Evolutionary conservation across 1,139 yeast genomes (phyloP).

Genomic region (Protomyces arabidopsidicola): DNA sequence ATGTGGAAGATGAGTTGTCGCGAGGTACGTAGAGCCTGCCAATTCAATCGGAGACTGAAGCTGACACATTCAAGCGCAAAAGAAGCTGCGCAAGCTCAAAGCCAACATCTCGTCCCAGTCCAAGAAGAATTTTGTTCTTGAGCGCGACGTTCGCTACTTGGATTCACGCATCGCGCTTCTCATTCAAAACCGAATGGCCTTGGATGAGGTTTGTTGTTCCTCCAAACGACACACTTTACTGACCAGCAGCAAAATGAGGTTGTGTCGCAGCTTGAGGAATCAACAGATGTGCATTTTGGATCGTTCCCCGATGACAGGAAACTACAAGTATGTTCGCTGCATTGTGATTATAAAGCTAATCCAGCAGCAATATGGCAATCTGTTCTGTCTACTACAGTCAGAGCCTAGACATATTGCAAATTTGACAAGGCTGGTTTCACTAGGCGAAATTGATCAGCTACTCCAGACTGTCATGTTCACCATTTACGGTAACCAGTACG

Average conservation of each 20-base stretch:
- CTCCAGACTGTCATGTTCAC: conserved; percentile 46
- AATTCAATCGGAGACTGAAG: background rate
- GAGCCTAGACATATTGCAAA: conserved; percentile 44
- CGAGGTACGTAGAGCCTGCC: conserved; percentile 24
- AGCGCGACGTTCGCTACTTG: conserved; percentile 44
- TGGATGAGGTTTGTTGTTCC: conserved; percentile 37
- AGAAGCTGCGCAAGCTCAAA: conserved; percentile 40
- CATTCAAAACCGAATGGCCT: conserved; percentile 44
- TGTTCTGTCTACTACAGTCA: conserved; percentile 43
- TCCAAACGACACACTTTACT: background rate
- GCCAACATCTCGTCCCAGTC: conserved; percentile 42
- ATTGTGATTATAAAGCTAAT: background rate
- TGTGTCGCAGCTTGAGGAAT: conserved; percentile 39
- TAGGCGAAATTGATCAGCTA: conserved; percentile 44
- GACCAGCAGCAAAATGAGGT: conserved; percentile 38
- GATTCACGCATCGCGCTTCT: conserved; percentile 44
- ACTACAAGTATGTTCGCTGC: conserved; percentile 23
- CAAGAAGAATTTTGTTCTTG: conserved; percentile 43
- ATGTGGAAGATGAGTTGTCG: conserved; percentile 43
- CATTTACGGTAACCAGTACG: conserved; percentile 46
- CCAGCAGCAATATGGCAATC: conserved; percentile 40
- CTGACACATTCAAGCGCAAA: conserved; percentile 36
- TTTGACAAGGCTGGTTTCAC: conserved; percentile 41
- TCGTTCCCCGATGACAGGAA: conserved; percentile 33
- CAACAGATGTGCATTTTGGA: conserved; percentile 31